phyloP scores from a whole-genome alignment of 1,139 yeast species.

The Protomyces gravidus region DNA sequence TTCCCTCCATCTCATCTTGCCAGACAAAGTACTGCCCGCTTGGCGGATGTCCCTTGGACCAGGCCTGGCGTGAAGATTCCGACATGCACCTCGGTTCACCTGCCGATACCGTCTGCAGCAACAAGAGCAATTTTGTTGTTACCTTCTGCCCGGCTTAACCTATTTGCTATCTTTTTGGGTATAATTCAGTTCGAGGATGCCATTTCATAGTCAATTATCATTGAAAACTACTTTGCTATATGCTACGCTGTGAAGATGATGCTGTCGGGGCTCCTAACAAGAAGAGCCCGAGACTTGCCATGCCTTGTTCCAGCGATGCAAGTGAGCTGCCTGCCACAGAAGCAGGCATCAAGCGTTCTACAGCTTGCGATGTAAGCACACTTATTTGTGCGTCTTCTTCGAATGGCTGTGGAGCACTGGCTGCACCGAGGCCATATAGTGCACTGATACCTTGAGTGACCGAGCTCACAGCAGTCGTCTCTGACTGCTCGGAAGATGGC shows the following conservation, averaged over 20 bases:
- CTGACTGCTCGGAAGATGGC: not conserved
- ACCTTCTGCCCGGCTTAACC: conserved; percentile 26
- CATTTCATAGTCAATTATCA: not conserved
- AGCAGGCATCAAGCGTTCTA: not conserved
- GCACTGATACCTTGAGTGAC: not conserved
- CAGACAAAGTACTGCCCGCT: conserved; percentile 22
- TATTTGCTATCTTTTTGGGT: not conserved
- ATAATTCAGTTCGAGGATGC: too few relatives aligned
- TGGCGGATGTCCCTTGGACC: conserved; percentile 10
- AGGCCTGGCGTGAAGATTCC: conserved; percentile 17
- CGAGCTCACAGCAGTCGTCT: not conserved
- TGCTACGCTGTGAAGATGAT: not conserved
- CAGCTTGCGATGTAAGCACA: not conserved
- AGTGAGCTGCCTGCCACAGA: not conserved
- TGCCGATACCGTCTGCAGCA: conserved; percentile 23
- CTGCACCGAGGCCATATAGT: not conserved
- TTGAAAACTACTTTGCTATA: not conserved
- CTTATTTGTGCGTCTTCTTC: not conserved
- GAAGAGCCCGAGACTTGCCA: not conserved
- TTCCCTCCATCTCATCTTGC: conserved; percentile 20
- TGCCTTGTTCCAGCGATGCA: not conserved
- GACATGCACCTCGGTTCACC: conserved; percentile 25
- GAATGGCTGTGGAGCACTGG: not conserved
- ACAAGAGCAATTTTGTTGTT: conserved; percentile 24
- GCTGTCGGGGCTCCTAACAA: not conserved